Evolutionary conservation across 202 grass and related monocot species (phyloP).

Genomic region (Cymbopogon flexuosus): DNA sequence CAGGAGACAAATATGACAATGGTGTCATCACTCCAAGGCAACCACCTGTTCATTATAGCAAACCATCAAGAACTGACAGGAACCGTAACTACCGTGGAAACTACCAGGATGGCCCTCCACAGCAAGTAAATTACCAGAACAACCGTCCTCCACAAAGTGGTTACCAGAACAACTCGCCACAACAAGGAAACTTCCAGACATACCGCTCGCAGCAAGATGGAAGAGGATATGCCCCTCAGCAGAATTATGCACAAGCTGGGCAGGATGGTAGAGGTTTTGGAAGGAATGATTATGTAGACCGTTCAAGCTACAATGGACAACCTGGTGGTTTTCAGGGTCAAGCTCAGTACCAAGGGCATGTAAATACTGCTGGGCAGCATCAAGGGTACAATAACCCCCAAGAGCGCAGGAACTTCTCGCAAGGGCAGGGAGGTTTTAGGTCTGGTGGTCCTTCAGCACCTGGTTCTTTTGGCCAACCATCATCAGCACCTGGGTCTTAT

Average conservation of each 20-base stretch:
- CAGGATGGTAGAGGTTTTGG: slow-evolving; percentile 48
- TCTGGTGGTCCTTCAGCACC: slow-evolving; percentile 7
- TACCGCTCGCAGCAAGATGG: slow-evolving; percentile 37
- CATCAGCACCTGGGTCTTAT: slow-evolving; percentile 31
- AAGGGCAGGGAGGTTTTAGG: slow-evolving; percentile 39
- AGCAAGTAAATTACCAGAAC: slow-evolving; percentile 46
- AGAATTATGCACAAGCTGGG: slow-evolving; percentile 45
- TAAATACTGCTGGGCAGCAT: slow-evolving; percentile 30
- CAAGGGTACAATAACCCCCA: slow-evolving; percentile 47
- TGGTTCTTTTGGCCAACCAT: slow-evolving; percentile 31
- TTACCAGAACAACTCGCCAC: slow-evolving; percentile 37
- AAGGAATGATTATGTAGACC: slow-evolving; percentile 29
- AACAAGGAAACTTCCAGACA: slow-evolving; percentile 43
- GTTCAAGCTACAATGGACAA: slow-evolving; percentile 22
- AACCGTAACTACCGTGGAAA: slow-evolving; percentile 50
- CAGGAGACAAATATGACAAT: slow-evolving; percentile 93
- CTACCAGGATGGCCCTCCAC: slow-evolving; percentile 36
- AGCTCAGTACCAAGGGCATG: slow-evolving; percentile 42
- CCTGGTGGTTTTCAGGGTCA: slow-evolving; percentile 37
- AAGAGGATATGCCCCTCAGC: slow-evolving; percentile 42
- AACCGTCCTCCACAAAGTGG: slow-evolving; percentile 26
- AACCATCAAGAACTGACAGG: slow-evolving; percentile 48
- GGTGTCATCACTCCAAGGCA: slow-evolving; percentile 74
- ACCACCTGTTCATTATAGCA: slow-evolving; percentile 71
- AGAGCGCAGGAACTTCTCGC: slow-evolving; percentile 48